Base-by-base conservation (phyloP, 2,329 filamentous ascomycete genomes). In the Alternaria arborescens region DNA sequence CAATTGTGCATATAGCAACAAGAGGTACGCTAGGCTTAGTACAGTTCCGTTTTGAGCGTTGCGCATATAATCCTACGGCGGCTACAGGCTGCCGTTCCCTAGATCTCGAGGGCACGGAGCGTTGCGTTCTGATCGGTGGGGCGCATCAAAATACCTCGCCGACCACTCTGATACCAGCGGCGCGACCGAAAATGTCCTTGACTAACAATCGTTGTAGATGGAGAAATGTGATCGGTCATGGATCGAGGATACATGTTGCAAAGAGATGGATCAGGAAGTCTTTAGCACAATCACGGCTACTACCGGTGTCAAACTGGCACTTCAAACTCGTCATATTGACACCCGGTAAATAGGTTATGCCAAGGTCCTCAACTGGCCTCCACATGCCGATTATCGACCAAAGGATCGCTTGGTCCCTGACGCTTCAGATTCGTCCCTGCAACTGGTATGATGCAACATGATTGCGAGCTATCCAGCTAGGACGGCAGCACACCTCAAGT, bases 11-110 rank as follows among this genome's bases (percentile, higher is more conserved):
- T 41, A 1, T 50, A 16, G 32, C 24, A 24, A 52, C 24, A 8
- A 41, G 24, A 52, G 58, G 52, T 42, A 56, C 58, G 54, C 53
- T 43, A 60, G 18, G 36, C 46, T 40, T 57, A 43, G 26, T 51
- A 43, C 48, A 40, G 20, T 60, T 60, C 58, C 58, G 50, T 47
- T 60, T 60, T 46, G 32, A 56, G 52, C 58, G 40, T 18, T 60
- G 40, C 57, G 58, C 58, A 57, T 51, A 14, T 12, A 40, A 56
- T 44, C 52, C 41, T 30, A 36, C 41, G 22, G 18, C 58, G 52
- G 52, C 18, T 57, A 52, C 58, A 52, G 22, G 30, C 12, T 57
- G 26, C 57, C 57, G 52, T 56, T 24, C 38, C 46, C 32, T 51
- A 56, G 32, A 56, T 52, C 10, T 30, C 24, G 26, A 46, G 14